Evolutionary conservation across 306 rosid genomes (phyloP).

Genomic region (Trichosanthes cucumerina): DNA sequence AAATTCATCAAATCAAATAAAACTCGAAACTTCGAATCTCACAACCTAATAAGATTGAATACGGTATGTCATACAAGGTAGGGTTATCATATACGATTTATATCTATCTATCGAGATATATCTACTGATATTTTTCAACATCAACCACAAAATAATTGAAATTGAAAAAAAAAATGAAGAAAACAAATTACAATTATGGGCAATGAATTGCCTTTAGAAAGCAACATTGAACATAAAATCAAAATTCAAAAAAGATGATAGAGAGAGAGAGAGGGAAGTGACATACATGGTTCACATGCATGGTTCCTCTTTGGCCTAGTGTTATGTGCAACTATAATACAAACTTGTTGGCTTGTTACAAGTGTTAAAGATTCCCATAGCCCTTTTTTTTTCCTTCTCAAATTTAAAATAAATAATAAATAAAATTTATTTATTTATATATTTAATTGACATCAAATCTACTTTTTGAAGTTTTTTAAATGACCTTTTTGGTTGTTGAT

Average conservation of each 20-base stretch:
- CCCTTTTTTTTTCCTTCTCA: neutral
- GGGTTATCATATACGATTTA: too few species aligned
- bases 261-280: neutral
- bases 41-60: neutral
- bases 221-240: neutral
- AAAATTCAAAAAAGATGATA: neutral
- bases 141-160: neutral
- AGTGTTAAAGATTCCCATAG: neutral
- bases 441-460: too few species aligned
- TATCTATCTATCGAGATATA: neutral
- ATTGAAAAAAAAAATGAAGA: neutral
- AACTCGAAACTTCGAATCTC: neutral
- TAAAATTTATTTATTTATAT: too few species aligned
- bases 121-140: neutral
- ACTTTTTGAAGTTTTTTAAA: neutral
- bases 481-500: neutral
- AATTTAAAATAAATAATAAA: too few species aligned
- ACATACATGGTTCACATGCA: neutral
- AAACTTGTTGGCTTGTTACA: neutral
- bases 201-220: neutral
- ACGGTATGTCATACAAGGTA: neutral
- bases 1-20: neutral
- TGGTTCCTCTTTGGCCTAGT: neutral
- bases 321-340: conserved; percentile 1
- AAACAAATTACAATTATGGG: neutral